Evolutionary conservation across 116 monocot species (phyloP), one percentile per base, ranked within the genome.

Genomic region (Dioscorea cayenensis): DNA sequence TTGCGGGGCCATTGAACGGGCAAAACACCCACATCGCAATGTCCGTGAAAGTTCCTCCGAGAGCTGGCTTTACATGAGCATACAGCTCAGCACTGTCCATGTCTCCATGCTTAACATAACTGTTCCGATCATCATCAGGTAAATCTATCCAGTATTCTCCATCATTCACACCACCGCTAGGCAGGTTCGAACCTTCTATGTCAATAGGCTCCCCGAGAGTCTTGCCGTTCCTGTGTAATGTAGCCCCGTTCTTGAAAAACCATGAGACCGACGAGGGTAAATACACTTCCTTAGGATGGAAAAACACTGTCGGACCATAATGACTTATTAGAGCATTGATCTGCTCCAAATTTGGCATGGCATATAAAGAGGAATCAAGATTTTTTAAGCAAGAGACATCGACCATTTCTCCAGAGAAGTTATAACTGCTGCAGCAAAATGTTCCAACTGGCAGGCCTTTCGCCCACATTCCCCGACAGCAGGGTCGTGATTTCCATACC

Each of bases 1-100:
- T 95, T 1, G 75, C 89, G 1, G 95, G 91, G 27, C 95, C 95
- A 65, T 95, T 95, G 75, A 95, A 95, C 16, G 95, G 95, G 67
- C 89, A 91, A 72, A 95, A 95, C 0, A 95, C 79, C 95, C 95
- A 95, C 89, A 95, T 87, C 36, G 72, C 91, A 67, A 95, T 77
- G 61, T 95, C 95, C 4, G 91, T 91, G 78, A 83, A 91, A 18
- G 81, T 89, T 52, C 91, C 95, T 61, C 91, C 95, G 10, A 89
- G 64, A 72, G 87, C 89, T 14, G 91, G 89, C 75, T 95, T 95
- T 32, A 87, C 72, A 73, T 95, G 95, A 69, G 83, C 81, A 55
- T 91, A 95, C 7, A 95, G 78, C 49, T 95, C 83, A 7, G 91
- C 89, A 66, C 79, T 82, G 2, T 89, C 81, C 29, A 95, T 35